Evolutionary conservation across 2,329 filamentous ascomycete genomes (phyloP).

Genomic region (Nannizziopsis arthrosporioides): DNA sequence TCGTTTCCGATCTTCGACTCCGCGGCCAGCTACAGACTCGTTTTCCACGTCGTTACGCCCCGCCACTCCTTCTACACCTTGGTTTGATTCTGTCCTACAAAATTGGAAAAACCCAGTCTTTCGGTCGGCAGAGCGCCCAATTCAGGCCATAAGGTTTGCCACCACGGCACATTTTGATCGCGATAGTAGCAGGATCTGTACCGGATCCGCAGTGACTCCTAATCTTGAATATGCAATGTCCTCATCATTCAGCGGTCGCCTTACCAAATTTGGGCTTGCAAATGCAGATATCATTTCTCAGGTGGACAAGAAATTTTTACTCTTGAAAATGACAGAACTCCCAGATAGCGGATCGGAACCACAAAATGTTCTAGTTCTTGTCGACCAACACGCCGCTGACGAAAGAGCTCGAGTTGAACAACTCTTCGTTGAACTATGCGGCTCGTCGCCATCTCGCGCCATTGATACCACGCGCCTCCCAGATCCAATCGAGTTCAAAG

Average conservation of each 20-base stretch:
- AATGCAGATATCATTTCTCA: constrained; percentile 61
- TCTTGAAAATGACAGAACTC: constrained; percentile 41
- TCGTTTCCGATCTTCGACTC: constrained; percentile 2
- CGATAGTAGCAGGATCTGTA: not conserved
- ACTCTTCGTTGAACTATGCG: constrained; percentile 51
- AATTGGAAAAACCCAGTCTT: constrained; percentile 72
- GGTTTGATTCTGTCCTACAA: constrained; percentile 50
- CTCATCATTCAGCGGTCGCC: constrained; percentile 11
- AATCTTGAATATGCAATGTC: not conserved
- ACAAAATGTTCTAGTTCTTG: constrained; percentile 49
- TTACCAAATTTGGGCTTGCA: constrained; percentile 53
- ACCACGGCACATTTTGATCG: not conserved
- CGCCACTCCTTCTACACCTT: constrained; percentile 27
- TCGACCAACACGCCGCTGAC: constrained; percentile 93
- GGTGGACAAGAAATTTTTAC: constrained; percentile 80
- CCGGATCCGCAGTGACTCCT: not conserved
- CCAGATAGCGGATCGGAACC: constrained; percentile 1
- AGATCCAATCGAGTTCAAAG: constrained; percentile 52
- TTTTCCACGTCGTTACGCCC: not conserved
- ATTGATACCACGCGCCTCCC: constrained; percentile 27
- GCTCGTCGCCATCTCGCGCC: constrained; percentile 5
- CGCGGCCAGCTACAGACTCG: not conserved
- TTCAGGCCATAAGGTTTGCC: constrained; percentile 24
- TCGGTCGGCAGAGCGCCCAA: constrained; percentile 35
- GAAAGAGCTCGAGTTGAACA: constrained; percentile 71